Evolutionary conservation across 78 protist genomes (phyloP), one percentile per base, ranked within the genome.

Genomic region (Pelomyxa schiedti): DNA sequence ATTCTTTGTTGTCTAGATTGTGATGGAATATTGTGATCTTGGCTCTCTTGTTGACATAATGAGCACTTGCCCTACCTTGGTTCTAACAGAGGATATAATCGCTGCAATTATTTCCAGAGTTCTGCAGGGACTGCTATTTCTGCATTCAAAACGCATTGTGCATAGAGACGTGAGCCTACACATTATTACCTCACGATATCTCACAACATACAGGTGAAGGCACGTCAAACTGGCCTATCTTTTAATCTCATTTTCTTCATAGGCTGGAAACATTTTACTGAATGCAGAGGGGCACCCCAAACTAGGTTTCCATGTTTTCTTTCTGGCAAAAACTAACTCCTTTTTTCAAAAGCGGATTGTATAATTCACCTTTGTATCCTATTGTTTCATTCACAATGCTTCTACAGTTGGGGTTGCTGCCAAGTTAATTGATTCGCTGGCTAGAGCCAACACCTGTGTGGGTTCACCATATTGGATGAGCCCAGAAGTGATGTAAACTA

Each of bases 331-430:
- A n/a, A n/a, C n/a, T n/a, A n/a, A n/a, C n/a, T n/a, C n/a, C n/a
- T n/a, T n/a, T n/a, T n/a, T n/a, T n/a, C n/a, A n/a, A n/a, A n/a
- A n/a, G n/a, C n/a, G n/a, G n/a, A n/a, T n/a, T n/a, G n/a, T n/a
- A n/a, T n/a, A n/a, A n/a, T n/a, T n/a, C n/a, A n/a, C n/a, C n/a
- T n/a, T n/a, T n/a, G n/a, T n/a, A n/a, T n/a, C n/a, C n/a, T n/a
- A n/a, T n/a, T n/a, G n/a, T n/a, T n/a, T n/a, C n/a, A n/a, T n/a
- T n/a, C n/a, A n/a, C n/a, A n/a, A n/a, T n/a, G n/a, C n/a, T n/a
- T n/a, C n/a, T n/a, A n/a, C n/a, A n/a, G n/a, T 94, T 66, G 97
- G 97, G 8, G 96, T 92, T 3, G 67, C 90, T 0, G 89, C 89
- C 2, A 74, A 67, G 1, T 26, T 77, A n/a, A 41, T 7, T 3